A percentile compares a stretch with the other conserved stretches of the same genome.
Conservation (phyloP, 2,329 filamentous ascomycete genomes). For the Verticillium nubilum region DNA sequence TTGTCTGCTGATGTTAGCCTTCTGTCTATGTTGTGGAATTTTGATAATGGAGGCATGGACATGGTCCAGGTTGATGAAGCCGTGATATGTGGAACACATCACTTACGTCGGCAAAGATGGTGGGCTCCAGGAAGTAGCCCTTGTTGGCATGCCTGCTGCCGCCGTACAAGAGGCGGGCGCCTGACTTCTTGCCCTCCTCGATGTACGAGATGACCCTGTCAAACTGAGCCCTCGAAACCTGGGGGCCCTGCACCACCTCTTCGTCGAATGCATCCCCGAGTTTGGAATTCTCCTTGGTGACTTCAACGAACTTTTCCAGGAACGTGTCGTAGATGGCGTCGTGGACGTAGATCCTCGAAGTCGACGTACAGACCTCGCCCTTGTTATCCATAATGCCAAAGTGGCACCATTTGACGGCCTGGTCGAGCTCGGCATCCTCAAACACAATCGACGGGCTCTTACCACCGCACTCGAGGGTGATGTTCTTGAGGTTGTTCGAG, state of each 20-base stretch:
- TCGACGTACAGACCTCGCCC: constrained; percentile 55
- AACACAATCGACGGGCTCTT: constrained; percentile 54
- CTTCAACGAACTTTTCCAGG: constrained; percentile 50
- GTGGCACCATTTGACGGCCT: constrained; percentile 48
- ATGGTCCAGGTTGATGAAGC: not conserved
- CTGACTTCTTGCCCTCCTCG: constrained; percentile 56
- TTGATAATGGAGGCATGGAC: not conserved
- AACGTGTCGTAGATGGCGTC: constrained; percentile 53
- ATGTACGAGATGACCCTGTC: constrained; percentile 62
- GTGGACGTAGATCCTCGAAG: constrained; percentile 54
- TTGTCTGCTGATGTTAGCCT: not conserved
- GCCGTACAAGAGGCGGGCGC: constrained; percentile 52
- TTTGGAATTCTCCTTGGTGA: constrained; percentile 44
- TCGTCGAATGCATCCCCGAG: constrained; percentile 59
- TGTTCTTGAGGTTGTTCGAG: constrained; percentile 51
- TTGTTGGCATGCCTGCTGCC: constrained; percentile 25
- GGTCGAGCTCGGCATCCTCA: constrained; percentile 53
- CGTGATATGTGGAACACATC: not conserved
- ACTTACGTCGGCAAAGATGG: constrained; percentile 17
- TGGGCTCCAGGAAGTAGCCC: constrained; percentile 18
- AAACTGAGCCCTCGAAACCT: constrained; percentile 59
- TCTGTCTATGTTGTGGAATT: too few species aligned
- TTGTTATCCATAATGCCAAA: constrained; percentile 44
- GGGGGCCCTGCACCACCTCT: constrained; percentile 59
- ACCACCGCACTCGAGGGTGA: constrained; percentile 53